Conservation (phyloP, 2,329 filamentous ascomycete genomes). For the Thermochaetoides dissita region DNA sequence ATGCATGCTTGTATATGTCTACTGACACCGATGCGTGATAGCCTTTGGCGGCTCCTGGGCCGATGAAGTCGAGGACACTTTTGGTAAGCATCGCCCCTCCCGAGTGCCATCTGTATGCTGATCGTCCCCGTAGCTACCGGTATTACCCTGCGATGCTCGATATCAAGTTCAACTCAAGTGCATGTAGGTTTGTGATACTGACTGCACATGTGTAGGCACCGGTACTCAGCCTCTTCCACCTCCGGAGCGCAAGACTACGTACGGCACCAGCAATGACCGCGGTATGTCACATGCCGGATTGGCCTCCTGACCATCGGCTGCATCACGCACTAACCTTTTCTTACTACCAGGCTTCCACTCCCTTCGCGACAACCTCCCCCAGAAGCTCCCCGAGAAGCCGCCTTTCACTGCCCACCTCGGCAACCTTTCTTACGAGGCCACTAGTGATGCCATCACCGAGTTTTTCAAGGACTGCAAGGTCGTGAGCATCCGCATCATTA, state of each 20-base stretch:
- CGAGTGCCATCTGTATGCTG: background rate
- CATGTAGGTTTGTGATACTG: constrained; percentile 13
- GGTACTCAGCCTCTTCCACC: constrained; percentile 45
- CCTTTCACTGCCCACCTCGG: constrained; percentile 93
- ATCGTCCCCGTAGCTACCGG: constrained; percentile 19
- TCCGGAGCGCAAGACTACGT: constrained; percentile 23
- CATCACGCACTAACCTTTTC: constrained; percentile 19
- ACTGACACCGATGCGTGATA: too few species aligned
- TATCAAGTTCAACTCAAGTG: too few species aligned
- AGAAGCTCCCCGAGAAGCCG: constrained; percentile 67
- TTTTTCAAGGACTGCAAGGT: constrained; percentile 79
- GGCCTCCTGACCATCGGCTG: too few species aligned
- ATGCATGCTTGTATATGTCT: too few species aligned
- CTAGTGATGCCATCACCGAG: constrained; percentile 64
- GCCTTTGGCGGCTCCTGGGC: constrained; percentile 60
- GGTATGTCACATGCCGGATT: constrained; percentile 20
- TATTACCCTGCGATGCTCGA: constrained; percentile 15
- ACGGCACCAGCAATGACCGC: background rate
- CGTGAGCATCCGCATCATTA: constrained; percentile 85
- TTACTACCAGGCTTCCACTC: constrained; percentile 36
- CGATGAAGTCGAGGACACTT: constrained; percentile 91
- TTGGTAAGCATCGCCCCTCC: constrained; percentile 41
- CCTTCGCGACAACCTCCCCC: constrained; percentile 59
- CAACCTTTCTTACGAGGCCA: constrained; percentile 92
- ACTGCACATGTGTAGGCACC: too few species aligned